A percentile compares a stretch with the other conserved stretches of the same genome.
Conservation (phyloP, 2,329 filamentous ascomycete genomes). For the Ophiostoma tasmaniense region DNA sequence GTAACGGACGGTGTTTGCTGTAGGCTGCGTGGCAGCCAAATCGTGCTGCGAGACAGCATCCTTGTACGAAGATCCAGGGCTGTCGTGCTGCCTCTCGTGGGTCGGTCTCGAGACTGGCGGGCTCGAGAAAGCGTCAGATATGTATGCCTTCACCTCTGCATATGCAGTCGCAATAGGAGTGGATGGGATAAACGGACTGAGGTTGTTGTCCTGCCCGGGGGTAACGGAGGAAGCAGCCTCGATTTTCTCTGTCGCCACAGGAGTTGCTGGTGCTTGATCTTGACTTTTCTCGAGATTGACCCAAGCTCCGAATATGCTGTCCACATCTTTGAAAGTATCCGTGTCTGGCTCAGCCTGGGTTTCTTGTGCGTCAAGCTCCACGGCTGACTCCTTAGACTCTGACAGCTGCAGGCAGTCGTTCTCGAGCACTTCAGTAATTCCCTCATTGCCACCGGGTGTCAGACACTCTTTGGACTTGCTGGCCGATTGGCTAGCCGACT, state of each 20-base stretch:
- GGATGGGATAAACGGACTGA: slow-evolving; percentile 10
- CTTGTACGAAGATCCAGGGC: slow-evolving; percentile 13
- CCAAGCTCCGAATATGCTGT: slow-evolving; percentile 17
- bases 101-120: not conserved
- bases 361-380: too few relatives aligned
- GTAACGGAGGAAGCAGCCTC: not conserved
- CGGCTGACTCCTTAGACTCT: not conserved
- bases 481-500: not conserved
- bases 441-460: not conserved
- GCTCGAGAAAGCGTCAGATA: slow-evolving; percentile 10
- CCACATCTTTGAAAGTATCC: slow-evolving; percentile 12
- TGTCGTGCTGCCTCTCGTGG: not conserved
- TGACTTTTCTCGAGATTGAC: slow-evolving; percentile 11
- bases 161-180: slow-evolving; percentile 19
- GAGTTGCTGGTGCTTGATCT: not conserved
- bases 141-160: slow-evolving; percentile 18
- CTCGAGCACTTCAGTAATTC: not conserved
- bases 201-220: not conserved
- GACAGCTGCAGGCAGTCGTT: not conserved
- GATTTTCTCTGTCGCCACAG: not conserved
- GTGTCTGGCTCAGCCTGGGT: not conserved
- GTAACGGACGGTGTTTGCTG: not conserved
- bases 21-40: not conserved
- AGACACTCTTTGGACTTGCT: not conserved
- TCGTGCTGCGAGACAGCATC: slow-evolving; percentile 7